Evolutionary conservation across 2,329 filamentous ascomycete species (phyloP), one percentile per base, ranked within the genome.

Genomic region (Neopestalotiopsis sp.): DNA sequence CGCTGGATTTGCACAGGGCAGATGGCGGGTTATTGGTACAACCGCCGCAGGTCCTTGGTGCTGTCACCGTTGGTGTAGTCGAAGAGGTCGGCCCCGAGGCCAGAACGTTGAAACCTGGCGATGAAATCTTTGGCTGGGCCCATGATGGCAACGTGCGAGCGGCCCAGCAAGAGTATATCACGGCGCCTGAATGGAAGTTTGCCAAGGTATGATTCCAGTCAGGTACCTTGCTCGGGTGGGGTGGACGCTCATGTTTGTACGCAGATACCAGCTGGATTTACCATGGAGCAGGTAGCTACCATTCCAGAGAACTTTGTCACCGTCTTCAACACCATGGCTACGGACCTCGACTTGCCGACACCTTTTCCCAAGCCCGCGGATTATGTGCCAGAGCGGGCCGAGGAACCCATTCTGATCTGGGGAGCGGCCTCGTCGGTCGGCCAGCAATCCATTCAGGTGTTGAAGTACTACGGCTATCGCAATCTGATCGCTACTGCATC

Each of bases 1-100:
- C 89, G 0, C 79, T 91, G 0, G 88, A 91, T 72, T 79, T 91
- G 5, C 89, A 91, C 77, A 85, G 88, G 69, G 86, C 87, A 59
- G 88, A 90, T 72, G 88, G 89, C 45, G 88, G 87, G 0, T 79
- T 91, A 0, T 75, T 90, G 13, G 81, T 89, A 12, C 73, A 80
- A 34, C 78, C 77, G 30, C 88, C 88, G 0, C 80, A 84, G 70
- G 78, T 86, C 5, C 79, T 87, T 10, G 88, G 88, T 42, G 84
- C 85, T 67, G 82, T 84, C 28, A 78, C 82, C 3, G 87, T 84
- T 4, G 89, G 89, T 2, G 82, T 81, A 0, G 84, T 91, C 13
- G 83, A 87, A 2, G 81, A 85, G 61, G 76, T 87, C 4, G 88
- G 88, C 0, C 74, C 82, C 0, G 76, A 79, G 5, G 81, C 79